Base-by-base conservation (phyloP, 2,329 filamentous ascomycete species). In the Fusarium proliferatum region DNA sequence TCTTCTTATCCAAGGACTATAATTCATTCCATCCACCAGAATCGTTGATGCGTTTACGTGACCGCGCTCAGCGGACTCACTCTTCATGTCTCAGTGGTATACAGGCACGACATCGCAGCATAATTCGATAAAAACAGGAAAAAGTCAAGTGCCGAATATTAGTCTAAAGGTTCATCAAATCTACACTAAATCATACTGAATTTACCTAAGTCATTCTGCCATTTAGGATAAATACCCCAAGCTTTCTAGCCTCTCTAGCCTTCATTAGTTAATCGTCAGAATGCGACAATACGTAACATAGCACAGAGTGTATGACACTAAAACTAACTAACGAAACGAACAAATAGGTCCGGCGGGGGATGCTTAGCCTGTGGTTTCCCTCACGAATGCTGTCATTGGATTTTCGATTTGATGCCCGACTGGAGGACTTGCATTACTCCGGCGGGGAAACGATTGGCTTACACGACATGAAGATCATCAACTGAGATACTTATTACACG, bases 391-490 rank as follows among this genome's bases (percentile, higher is more conserved):
- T 61, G 45, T 33, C 63, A 61, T 67, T 66, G 64, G 51, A 49
- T 67, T 30, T 12, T 52, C 39, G 30, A 45, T 15, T 41, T 61
- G 38, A 21, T 66, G 55, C 61, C 52, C 64, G 38, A 61, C 62
- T 67, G 52, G 52, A 52, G 62, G 34, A 61, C 15, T 26, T 67
- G 43, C 41, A 28, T 67, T 61, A 41, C 63, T 67, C 64, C 64
- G 64, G 64, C 36, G 64, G 64, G 64, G 64, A 61, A 67, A 45
- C 42, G 43, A 67, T 49, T 39, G 62, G 38, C 62, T 67, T 59
- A 59, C 33, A 59, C 64, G 19, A n/a, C 46, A 52, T 48, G 33
- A 33, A 19, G 33, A 45, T 41, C 48, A 38, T 10, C 28, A 16
- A 41, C 17, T 41, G 28, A 26, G 33, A 49, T 34, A 60, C 58